These are phyloP conservation scores for Albifimbria verrucaria DNA, from an alignment of 2,329 filamentous ascomycete genomes.

Conservation along the genomic window DNA sequence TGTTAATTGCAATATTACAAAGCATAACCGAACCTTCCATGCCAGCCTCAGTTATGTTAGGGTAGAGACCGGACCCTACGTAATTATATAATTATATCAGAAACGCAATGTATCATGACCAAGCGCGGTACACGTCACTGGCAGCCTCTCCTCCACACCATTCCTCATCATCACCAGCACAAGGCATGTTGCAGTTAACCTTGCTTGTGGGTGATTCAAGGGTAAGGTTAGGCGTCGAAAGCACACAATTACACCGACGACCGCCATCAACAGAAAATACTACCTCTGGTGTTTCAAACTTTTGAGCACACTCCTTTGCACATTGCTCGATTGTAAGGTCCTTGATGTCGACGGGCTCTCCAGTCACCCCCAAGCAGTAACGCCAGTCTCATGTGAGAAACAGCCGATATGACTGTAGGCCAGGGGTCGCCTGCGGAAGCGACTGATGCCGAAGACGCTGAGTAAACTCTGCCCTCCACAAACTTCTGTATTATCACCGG, in stretches of 20 bases:
- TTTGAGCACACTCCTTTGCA: neutral
- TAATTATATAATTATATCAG: neutral
- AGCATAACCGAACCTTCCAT: no score
- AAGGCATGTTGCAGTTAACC: neutral
- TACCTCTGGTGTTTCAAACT: neutral
- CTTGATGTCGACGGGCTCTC: neutral
- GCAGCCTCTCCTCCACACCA: neutral
- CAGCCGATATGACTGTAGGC: neutral
- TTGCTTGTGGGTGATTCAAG: neutral
- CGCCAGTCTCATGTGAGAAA: neutral
- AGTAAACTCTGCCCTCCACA: neutral
- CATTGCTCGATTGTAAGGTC: neutral
- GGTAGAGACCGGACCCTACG: no score
- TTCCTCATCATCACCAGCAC: neutral
- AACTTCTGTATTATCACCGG: neutral
- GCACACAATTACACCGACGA: neutral
- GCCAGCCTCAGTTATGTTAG: no score
- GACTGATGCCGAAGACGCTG: neutral
- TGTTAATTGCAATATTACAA: neutral
- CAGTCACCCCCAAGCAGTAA: neutral
- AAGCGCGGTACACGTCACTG: neutral
- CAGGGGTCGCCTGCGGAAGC: neutral
- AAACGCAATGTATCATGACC: neutral
- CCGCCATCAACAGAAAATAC: neutral
- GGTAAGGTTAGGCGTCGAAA: neutral